Evolutionary conservation across 306 rosid genomes (phyloP), one percentile per base, ranked within the genome.

Genomic region (Prunus padus): DNA sequence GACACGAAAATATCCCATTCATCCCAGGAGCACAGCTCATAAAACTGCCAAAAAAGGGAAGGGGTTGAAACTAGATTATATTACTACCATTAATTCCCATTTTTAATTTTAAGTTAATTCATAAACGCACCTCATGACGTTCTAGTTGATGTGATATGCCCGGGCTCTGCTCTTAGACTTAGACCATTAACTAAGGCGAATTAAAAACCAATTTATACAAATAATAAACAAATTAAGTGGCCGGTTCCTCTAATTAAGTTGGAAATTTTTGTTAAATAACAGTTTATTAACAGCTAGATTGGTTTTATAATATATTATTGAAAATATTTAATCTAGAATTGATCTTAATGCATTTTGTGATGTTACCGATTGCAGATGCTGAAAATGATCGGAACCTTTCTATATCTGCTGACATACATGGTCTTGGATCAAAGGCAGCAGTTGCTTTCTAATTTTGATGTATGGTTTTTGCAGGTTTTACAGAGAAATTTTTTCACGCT

Each of bases 121-220:
- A 31, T 28, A 40, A 59, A 50, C 78, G 71, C 55, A 64, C 52
- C 63, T 4, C 23, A 15, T 74, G 78, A 74, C 78, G 78, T 22
- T 64, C 15, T 46, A 40, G 23, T 50, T 61, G 26, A 55, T 14
- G 52, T 61, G 20, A 10, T 19, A 62, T 49, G 61, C 13, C 30
- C 16, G 28, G 14, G 25, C 4, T 16, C 19, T 46, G 64, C 37
- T 62, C 63, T 25, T 71, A 12, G 11, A 59, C 63, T 15, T 52
- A n/a, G 23, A 59, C 31, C 5, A 59, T 1, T 59, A 59, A 59
- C 31, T 12, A 11, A 23, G 14, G 5, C 8, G 14, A 57, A 57
- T 57, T 4, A 57, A 23, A 57, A 57, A 22, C 22, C 11, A 57
- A 23, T 57, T 23, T 11, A 13, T 57, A 59, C 18, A 59, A 59